Evolutionary conservation across 257 asterid species (phyloP), one percentile per base, ranked within the genome.

Genomic region (Rhazya stricta): DNA sequence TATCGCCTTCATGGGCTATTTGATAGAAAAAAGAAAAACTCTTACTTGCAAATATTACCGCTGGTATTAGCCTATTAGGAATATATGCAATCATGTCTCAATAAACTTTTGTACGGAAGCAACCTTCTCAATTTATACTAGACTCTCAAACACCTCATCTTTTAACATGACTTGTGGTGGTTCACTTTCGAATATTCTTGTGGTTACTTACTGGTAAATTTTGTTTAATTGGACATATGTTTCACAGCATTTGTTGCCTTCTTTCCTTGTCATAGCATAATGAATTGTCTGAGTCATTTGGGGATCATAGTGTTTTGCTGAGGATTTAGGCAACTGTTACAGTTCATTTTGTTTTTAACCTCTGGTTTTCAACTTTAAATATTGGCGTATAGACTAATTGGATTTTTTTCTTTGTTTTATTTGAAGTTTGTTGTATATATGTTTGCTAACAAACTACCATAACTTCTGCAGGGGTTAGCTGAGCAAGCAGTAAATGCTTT

Each of bases 401-500:
- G 58, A 9, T 46, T 27, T 77, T 54, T 19, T 32, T 30, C 30
- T 67, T 18, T 68, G n/a, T 45, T 65, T 12, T 8, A 45, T 25
- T 51, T 25, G 37, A 39, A 51, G 57, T 66, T 51, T 30, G 19
- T 53, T 53, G 48, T 73, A 41, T 61, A 34, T 67, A 37, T 61
- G 63, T 78, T 76, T 75, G 62, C 42, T 63, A 29, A 37, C 53
- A 29, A 71, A 76, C 66, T 67, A 29, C 71, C 76, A 18, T 27
- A 61, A 76, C 71, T 79, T 79, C 70, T 36, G 36, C 87, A 91
- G 97, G 98, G 98, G 73, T 85, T 94, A 69, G 92, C 98, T 0
- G 97, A 94, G 85, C 93, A 92, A 86, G 98, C 97, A 27, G 91
- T 94, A 39, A 87, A 87, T 78, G 96, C 97, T 41, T 91, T 94